Percentiles rank a stretch among this genome's conserved stretches.
Conservation (phyloP, 257 asterid genomes). For the Penstemon davidsonii region DNA sequence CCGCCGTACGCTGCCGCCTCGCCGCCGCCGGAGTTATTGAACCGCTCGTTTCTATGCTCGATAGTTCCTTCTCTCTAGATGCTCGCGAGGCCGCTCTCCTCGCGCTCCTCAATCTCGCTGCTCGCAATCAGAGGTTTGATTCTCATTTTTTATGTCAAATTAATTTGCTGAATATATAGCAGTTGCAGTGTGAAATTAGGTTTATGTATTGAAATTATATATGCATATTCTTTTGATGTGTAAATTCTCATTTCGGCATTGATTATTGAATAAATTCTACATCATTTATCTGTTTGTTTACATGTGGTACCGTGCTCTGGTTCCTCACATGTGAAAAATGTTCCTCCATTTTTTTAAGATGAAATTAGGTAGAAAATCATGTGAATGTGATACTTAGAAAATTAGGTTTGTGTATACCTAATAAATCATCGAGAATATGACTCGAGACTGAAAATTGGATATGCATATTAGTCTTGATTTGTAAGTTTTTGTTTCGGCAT, state of each 20-base stretch:
- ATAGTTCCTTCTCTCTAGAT: slow-evolving; percentile 42
- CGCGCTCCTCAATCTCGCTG: slow-evolving; percentile 92
- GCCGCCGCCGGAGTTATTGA: slow-evolving; percentile 85
- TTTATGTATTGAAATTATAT: not conserved
- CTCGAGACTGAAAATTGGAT: slow-evolving; percentile 4
- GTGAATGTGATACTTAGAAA: too few species aligned
- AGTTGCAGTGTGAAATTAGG: not conserved
- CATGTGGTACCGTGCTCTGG: too few species aligned
- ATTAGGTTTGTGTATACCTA: not conserved
- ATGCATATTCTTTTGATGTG: too few species aligned
- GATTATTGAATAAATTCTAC: too few species aligned
- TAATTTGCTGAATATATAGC: not conserved
- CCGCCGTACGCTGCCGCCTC: slow-evolving; percentile 64
- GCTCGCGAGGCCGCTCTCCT: slow-evolving; percentile 86
- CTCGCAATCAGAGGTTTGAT: slow-evolving; percentile 63
- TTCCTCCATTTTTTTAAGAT: too few species aligned
- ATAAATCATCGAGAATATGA: not conserved
- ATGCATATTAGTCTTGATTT: slow-evolving; percentile 2
- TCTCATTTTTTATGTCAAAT: not conserved
- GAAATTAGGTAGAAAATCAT: too few species aligned
- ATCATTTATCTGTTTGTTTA: too few species aligned
- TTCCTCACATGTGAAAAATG: too few species aligned
- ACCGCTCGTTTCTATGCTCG: slow-evolving; percentile 82
- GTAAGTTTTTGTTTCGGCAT: not conserved
- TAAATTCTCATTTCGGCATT: too few species aligned